These are phyloP conservation scores for Podila epigama DNA, from an alignment of 192 early-diverging fungal genomes.

Conservation along the genomic window DNA sequence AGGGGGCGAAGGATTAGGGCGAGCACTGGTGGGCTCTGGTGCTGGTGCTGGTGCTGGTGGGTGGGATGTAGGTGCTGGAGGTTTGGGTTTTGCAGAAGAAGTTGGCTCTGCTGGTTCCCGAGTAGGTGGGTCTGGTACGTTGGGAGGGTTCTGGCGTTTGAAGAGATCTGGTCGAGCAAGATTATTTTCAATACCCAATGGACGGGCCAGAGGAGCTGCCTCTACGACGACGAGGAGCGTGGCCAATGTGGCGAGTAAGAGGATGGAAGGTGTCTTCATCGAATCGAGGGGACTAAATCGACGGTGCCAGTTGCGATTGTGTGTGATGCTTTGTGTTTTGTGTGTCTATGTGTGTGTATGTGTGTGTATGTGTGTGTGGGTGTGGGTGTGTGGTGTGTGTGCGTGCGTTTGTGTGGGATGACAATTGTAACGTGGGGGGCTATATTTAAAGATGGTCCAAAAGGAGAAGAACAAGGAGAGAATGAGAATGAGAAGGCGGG, in stretches of 20 bases:
- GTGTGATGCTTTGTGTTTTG: too few species aligned
- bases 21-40: background rate
- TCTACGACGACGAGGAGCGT: constrained; percentile 5
- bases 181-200: too few species aligned
- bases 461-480: background rate
- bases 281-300: too few species aligned
- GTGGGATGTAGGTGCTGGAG: background rate
- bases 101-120: background rate
- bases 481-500: background rate
- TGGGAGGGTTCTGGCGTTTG: too few species aligned
- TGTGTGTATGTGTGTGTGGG: background rate
- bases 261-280: constrained; percentile 1
- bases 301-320: too few species aligned
- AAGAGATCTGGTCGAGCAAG: too few species aligned
- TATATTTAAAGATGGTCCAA: too few species aligned
- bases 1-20: background rate
- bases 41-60: background rate
- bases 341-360: too few species aligned
- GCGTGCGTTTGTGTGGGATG: too few species aligned
- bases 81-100: background rate
- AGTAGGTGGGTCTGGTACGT: background rate
- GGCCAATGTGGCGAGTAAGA: constrained; percentile 13
- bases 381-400: too few species aligned
- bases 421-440: too few species aligned
- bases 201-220: too few species aligned